Evolutionary conservation across 352 stramenopile species (phyloP).

Genomic region (Blastocystis sp.): DNA sequence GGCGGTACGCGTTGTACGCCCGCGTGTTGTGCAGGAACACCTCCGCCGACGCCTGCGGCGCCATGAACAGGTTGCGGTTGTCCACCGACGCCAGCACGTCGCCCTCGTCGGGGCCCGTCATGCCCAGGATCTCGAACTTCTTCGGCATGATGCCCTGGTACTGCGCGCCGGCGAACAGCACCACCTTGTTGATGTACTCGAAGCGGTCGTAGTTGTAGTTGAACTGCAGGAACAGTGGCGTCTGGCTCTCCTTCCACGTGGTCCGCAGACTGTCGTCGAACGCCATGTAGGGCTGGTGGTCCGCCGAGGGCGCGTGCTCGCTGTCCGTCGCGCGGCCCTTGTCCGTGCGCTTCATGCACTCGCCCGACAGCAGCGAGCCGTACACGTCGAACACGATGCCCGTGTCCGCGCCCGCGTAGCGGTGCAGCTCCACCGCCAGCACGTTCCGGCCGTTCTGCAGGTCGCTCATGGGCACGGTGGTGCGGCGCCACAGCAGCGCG

Average conservation of each 20-base stretch:
- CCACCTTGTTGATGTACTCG: background rate
- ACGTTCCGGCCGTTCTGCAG: slow-evolving; percentile 16
- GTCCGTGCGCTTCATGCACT: slow-evolving; percentile 2
- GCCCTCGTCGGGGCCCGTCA: slow-evolving; percentile 4
- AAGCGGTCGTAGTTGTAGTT: background rate
- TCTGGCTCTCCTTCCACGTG: background rate
- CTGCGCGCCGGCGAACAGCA: background rate
- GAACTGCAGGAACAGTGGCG: slow-evolving; percentile 2
- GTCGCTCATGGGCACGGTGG: slow-evolving; percentile 3
- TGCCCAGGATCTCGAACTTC: slow-evolving; percentile 39
- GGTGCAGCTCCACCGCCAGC: slow-evolving; percentile 45
- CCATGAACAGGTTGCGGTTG: slow-evolving; percentile 5
- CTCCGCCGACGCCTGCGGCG: background rate
- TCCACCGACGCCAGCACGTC: slow-evolving; percentile 16
- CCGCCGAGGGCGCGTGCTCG: background rate
- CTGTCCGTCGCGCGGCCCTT: background rate
- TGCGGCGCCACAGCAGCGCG: background rate
- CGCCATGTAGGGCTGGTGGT: background rate
- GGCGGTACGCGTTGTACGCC: slow-evolving; percentile 10
- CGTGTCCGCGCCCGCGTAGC: background rate
- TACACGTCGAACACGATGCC: slow-evolving; percentile 28
- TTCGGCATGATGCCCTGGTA: background rate
- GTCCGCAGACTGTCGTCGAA: background rate
- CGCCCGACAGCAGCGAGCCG: background rate
- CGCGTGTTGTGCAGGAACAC: background rate